phyloP scores from a whole-genome alignment of 2,329 filamentous ascomycete species.

The Ophiostoma sp. region DNA sequence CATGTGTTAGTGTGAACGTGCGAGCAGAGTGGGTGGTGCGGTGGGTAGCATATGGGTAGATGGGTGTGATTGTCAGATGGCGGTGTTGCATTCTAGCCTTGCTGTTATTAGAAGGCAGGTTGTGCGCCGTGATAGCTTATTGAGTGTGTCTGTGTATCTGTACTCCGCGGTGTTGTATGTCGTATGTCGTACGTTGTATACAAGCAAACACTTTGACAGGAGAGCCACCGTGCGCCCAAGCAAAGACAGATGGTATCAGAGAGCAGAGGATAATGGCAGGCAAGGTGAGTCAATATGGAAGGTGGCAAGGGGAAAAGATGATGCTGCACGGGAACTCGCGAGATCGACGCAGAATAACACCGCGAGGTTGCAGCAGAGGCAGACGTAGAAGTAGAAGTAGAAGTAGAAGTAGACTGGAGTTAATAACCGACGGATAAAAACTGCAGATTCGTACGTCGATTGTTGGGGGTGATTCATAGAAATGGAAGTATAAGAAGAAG shows the following conservation, averaged over 20 bases:
- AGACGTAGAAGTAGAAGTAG: neutral
- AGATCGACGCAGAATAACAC: conserved; percentile 22
- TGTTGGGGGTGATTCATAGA: neutral
- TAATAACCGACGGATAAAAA: neutral
- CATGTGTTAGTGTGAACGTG: conserved; percentile 6
- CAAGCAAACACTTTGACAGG: neutral
- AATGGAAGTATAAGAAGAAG: neutral
- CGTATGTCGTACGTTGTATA: neutral
- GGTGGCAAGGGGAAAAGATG: neutral
- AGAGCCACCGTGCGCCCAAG: neutral
- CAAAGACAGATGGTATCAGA: neutral
- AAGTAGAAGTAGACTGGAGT: neutral
- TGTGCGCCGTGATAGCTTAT: neutral
- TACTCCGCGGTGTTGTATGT: neutral
- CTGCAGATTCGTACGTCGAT: neutral
- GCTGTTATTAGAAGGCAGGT: conserved; percentile 10
- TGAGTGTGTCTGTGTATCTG: neutral
- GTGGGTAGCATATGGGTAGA: neutral
- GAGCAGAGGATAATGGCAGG: neutral
- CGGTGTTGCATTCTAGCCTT: conserved; percentile 10
- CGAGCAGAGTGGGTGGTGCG: conserved; percentile 10
- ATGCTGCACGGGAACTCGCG: conserved; percentile 18
- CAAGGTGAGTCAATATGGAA: conserved; percentile 10
- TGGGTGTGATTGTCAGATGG: conserved; percentile 10
- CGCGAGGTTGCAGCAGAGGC: conserved; percentile 17